Evolutionary conservation across 73 alveolate genomes (phyloP).

Genomic region (Uronychia setigera): DNA sequence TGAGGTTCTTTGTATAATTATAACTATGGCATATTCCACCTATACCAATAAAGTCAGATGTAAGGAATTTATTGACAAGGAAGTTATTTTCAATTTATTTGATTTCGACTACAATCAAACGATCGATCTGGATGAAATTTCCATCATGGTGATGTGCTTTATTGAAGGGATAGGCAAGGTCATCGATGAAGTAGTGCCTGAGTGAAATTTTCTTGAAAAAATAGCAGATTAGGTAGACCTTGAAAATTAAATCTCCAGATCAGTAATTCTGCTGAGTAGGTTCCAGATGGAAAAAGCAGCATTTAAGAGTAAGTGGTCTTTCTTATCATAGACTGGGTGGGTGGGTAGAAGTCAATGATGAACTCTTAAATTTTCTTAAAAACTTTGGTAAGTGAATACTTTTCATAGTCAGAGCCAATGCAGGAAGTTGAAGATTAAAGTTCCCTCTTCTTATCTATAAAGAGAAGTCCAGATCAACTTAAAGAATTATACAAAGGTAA

Average conservation of each 20-base stretch:
- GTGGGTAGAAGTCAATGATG: conserved; percentile 56
- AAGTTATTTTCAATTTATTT: too few relatives aligned
- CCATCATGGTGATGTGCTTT: conserved; percentile 54
- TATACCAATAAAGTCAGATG: conserved; percentile 12
- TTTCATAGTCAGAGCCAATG: conserved; percentile 15
- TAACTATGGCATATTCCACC: conserved; percentile 4
- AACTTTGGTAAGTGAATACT: conserved; percentile 2
- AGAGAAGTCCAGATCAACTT: conserved; percentile 10
- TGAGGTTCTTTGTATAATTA: conserved; percentile 5
- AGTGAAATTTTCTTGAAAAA: conserved; percentile 1
- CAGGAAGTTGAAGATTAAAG: conserved; percentile 39
- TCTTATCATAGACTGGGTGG: background rate
- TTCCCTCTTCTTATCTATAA: conserved; percentile 11
- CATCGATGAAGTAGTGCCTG: conserved; percentile 12
- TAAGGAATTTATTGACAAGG: too few relatives aligned
- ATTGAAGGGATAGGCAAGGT: conserved; percentile 50
- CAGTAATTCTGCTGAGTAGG: conserved; percentile 30
- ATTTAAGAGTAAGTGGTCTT: conserved; percentile 46
- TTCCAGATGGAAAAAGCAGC: conserved; percentile 39
- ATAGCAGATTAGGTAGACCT: conserved; percentile 16
- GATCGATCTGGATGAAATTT: conserved; percentile 46
- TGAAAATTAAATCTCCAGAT: conserved; percentile 8
- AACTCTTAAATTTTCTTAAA: conserved; percentile 22
- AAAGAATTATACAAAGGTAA: conserved; percentile 19
- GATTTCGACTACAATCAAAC: conserved; percentile 55